Base-by-base conservation (phyloP, 495 filamentous ascomycete genomes). In the Trichocladium antarcticum region DNA sequence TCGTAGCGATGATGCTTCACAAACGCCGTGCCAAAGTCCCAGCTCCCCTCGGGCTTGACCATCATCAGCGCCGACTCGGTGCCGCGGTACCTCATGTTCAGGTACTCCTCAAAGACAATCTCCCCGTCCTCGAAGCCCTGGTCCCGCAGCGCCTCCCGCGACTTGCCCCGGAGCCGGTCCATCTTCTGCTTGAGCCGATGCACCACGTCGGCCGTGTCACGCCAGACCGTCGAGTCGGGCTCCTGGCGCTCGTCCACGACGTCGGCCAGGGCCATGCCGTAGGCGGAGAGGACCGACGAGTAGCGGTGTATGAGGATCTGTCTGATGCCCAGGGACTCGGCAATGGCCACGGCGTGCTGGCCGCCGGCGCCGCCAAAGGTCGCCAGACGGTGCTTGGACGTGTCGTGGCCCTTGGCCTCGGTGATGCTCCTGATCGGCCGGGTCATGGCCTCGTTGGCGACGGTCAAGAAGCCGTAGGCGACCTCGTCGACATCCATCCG, bases 361-460 rank as follows among this genome's bases (percentile, higher is more conserved):
- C 92, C 92, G 40, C 92, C 92, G 1, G 92, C 92, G 22, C 92
- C 92, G 17, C 92, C 92, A 68, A 98, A 97, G 0, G 85, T 89
- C 1, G 89, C 89, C 35, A 97, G 74, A 6, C 87, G 72, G 65
- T 97, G 92, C 57, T 83, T 84, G 3, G 86, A 87, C 2, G 89
- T 90, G 62, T 95, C 88, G 58, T 95, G 83, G 1, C 92, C 92
- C 63, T 89, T 87, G 16, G 88, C 89, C 65, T 98, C 90, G 4
- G 90, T 98, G 54, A 96, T 71, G 28, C 84, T 88, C 32, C 92
- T 74, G 54, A 98, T 98, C 0, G 92, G 92, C 38, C 92, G 72
- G 2, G 84, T 88, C 92, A 98, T 97, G 16, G 87, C 83, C 68
- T 95, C 90, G 53, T 98, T 96, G 3, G 92, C 90, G 46, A 98